Evolutionary conservation across 441 rosid genomes (phyloP).

Genomic region (Rhodomyrtus psidioides): DNA sequence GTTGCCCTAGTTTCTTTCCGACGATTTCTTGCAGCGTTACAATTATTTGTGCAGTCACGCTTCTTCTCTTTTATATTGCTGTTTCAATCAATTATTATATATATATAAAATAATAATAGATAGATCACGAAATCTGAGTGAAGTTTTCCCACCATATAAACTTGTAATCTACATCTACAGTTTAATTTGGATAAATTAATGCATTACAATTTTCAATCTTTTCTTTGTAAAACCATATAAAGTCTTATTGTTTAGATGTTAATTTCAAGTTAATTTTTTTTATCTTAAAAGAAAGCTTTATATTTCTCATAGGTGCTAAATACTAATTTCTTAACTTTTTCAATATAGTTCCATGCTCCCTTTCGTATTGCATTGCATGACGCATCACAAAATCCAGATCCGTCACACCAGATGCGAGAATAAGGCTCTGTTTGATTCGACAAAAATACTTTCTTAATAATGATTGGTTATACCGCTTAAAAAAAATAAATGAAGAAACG

Average conservation of each 20-base stretch:
- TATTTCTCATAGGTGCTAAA: neutral
- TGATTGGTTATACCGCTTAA: no score
- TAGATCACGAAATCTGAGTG: neutral
- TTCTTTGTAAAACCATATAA: neutral
- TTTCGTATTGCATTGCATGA: neutral
- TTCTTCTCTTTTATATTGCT: neutral
- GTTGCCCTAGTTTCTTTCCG: neutral
- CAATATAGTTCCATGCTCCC: neutral
- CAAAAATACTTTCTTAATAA: neutral
- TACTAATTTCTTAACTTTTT: neutral
- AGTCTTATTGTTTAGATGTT: neutral
- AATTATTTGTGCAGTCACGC: neutral
- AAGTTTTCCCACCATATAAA: neutral
- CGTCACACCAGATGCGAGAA: fast-evolving
- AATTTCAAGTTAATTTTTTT: neutral
- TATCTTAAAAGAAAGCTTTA: neutral
- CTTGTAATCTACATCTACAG: no score
- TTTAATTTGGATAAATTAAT: neutral
- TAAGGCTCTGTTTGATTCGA: neutral
- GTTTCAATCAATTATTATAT: neutral
- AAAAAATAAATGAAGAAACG: no score
- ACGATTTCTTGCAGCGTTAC: neutral
- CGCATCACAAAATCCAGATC: neutral
- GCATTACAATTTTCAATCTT: neutral
- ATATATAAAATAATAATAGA: neutral